Evolutionary conservation across 805 yeast species (phyloP), one percentile per base, ranked within the genome.

Genomic region (Kodamaea leandrae): DNA sequence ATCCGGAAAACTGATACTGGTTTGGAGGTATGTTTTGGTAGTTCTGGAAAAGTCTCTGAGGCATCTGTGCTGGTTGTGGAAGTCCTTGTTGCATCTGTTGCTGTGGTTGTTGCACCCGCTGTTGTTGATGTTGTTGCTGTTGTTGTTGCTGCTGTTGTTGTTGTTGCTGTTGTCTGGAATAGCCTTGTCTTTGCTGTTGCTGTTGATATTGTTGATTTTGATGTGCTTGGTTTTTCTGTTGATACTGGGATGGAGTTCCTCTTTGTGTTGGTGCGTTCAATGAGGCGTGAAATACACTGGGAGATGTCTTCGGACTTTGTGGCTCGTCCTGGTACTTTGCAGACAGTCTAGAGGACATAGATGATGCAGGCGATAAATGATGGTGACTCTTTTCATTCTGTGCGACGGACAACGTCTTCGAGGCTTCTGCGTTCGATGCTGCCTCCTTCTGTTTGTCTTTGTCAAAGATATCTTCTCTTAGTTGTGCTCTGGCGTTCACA

Each of bases 221-320:
- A 28, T 42, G 43, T 20, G 37, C 38, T 18, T 44, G 37, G n/a
- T 38, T 24, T 13, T 36, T 34, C 18, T 32, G 40, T n/a, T 32
- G 37, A 14, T 33, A 33, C 13, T 32, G 42, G 29, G 32, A 13
- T 15, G 37, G 37, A 7, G 26, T 9, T 3, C 17, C 20, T 26
- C 41, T 35, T 30, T 40, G 44, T 5, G 41, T 32, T 17, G 35
- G 43, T 15, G 23, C 26, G 24, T 41, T 44, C 37, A 50, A 25
- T 1, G 45, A 36, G 5, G 47, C 43, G 25, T 46, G 39, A 34
- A 27, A 46, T 8, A 43, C 32, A 18, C 48, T 46, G 0, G 71
- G 72, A 2, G 70, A 64, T 2, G 71, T 60, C 29, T 60, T 66
- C 0, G 74, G 74, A 4, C 71, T 64, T 35, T 64, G 70, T 1